phyloP scores from a whole-genome alignment of 176 grass and related monocot genomes.

The Carex scoparia region DNA sequence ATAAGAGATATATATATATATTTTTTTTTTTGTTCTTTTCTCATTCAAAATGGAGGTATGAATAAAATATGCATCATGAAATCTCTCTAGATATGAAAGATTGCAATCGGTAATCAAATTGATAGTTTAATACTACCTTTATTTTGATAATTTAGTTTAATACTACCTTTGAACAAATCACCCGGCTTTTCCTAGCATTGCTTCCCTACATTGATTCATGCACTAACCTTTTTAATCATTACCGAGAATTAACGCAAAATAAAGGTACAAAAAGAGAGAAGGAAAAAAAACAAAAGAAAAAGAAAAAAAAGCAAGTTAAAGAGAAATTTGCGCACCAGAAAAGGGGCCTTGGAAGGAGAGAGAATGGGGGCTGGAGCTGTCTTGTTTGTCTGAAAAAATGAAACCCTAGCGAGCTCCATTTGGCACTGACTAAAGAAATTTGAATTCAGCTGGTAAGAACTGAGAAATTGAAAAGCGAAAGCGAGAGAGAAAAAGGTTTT shows the following conservation, averaged over 20 bases:
- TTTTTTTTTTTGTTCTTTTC: background rate
- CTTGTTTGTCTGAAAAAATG: background rate
- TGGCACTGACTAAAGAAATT: background rate
- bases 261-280: slow-evolving; percentile 1
- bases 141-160: slow-evolving; percentile 11
- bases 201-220: slow-evolving; percentile 6
- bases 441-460: background rate
- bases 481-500: background rate
- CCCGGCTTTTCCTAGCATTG: slow-evolving; percentile 25
- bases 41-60: background rate
- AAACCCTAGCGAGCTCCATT: slow-evolving; percentile 14
- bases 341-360: slow-evolving; percentile 15
- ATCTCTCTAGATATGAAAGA: slow-evolving; percentile 10
- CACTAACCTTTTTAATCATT: slow-evolving; percentile 16
- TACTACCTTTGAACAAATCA: slow-evolving; percentile 22
- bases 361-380: background rate
- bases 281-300: background rate
- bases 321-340: slow-evolving; percentile 5
- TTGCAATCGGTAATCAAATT: background rate
- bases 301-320: background rate
- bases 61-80: background rate
- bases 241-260: background rate
- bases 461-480: background rate
- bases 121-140: slow-evolving; percentile 7
- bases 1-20: background rate